phyloP scores from a whole-genome alignment of 2,329 filamentous ascomycete species.

The Xylariaceae sp. region DNA sequence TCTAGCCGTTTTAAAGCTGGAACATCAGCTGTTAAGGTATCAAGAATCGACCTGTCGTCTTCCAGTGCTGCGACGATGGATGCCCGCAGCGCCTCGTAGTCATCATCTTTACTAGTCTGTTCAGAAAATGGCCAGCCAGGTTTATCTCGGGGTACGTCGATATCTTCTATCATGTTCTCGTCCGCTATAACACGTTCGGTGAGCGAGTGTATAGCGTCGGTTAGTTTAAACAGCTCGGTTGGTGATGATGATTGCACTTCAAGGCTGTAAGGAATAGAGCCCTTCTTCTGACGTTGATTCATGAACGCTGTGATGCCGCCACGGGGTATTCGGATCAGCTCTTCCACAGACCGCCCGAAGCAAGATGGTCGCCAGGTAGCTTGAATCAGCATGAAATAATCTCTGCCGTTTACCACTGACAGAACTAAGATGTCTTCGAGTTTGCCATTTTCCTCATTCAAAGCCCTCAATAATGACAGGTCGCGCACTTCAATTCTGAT shows the following conservation, averaged over 20 bases:
- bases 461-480: conserved; percentile 57
- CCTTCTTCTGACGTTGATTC: conserved; percentile 27
- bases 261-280: conserved; percentile 51
- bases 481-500: conserved; percentile 65
- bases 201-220: conserved; percentile 65
- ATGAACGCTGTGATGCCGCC: conserved; percentile 65
- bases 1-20: conserved; percentile 69
- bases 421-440: conserved; percentile 88
- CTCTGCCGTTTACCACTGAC: conserved; percentile 75
- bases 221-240: conserved; percentile 83
- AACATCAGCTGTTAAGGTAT: conserved; percentile 59
- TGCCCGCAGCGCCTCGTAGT: conserved; percentile 27
- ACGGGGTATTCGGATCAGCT: conserved; percentile 77
- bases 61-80: conserved; percentile 66
- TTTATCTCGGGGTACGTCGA: conserved; percentile 46
- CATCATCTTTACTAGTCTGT: conserved; percentile 26
- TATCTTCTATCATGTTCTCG: conserved; percentile 57
- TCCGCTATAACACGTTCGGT: conserved; percentile 57
- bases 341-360: conserved; percentile 82
- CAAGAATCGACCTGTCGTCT: conserved; percentile 56
- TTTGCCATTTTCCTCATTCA: conserved; percentile 64
- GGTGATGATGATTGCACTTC: conserved; percentile 75
- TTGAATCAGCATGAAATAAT: conserved; percentile 83
- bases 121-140: conserved; percentile 56
- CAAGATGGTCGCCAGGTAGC: conserved; percentile 77